Conservation (phyloP, 176 grass and related monocot genomes). For the Triticum aestivum region IWGSC_CS_RefSeq_v2.1 NC_057813.1:457766137-457766636, state of each 20-base stretch:
- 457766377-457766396: constrained; percentile 6
- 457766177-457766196: neutral
- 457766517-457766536: constrained; percentile 25
- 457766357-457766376: constrained; percentile 11
- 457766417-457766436: neutral
- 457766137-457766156: neutral
- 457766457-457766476: constrained; percentile 58
- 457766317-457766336: neutral
- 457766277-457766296: neutral
- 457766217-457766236: constrained; percentile 33
- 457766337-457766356: constrained; percentile 11
- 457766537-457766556: constrained; percentile 21
- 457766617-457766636: constrained; percentile 56
- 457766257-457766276: constrained; percentile 21
- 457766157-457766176: neutral
- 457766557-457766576: neutral
- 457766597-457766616: neutral
- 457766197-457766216: neutral
- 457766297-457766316: constrained; percentile 18
- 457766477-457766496: constrained; percentile 2
- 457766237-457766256: constrained; percentile 24
- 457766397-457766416: neutral
- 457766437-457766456: constrained; percentile 6
- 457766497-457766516: neutral
- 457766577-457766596: neutral